phyloP scores from a whole-genome alignment of 768 basidiomycete species.

The Amanita muscaria region DNA sequence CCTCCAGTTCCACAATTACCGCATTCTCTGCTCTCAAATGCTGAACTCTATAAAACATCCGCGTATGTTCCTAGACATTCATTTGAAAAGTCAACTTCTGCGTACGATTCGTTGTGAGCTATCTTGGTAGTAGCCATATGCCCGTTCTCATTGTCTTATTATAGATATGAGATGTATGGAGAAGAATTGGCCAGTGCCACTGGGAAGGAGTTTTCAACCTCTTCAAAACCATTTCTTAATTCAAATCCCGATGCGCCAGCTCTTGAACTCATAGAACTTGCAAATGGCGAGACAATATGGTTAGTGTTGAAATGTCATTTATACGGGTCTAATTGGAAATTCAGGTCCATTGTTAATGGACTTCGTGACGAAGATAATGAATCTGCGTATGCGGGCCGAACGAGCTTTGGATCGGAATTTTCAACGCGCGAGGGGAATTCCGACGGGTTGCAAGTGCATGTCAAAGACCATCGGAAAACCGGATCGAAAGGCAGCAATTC shows the following conservation, averaged over 20 bases:
- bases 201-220: constrained; percentile 22
- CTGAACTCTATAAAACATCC: background rate
- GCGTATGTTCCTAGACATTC: constrained; percentile 20
- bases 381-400: constrained; percentile 55
- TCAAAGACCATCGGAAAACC: constrained; percentile 66
- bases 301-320: constrained; percentile 25
- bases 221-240: constrained; percentile 19
- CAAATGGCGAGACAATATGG: constrained; percentile 88
- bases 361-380: constrained; percentile 71
- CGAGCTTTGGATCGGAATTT: constrained; percentile 70
- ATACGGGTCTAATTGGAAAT: constrained; percentile 12
- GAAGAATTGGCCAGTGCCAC: constrained; percentile 37
- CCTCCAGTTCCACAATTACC: constrained; percentile 67
- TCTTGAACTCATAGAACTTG: constrained; percentile 72
- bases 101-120: constrained; percentile 74
- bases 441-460: constrained; percentile 61
- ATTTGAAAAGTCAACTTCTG: constrained; percentile 58
- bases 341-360: constrained; percentile 77
- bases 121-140: background rate
- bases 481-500: constrained; percentile 62
- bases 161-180: constrained; percentile 74
- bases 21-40: constrained; percentile 27
- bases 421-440: constrained; percentile 41
- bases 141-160: constrained; percentile 8
- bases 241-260: constrained; percentile 44